phyloP scores from a whole-genome alignment of 805 yeast genomes.

The Pichia californica region DNA sequence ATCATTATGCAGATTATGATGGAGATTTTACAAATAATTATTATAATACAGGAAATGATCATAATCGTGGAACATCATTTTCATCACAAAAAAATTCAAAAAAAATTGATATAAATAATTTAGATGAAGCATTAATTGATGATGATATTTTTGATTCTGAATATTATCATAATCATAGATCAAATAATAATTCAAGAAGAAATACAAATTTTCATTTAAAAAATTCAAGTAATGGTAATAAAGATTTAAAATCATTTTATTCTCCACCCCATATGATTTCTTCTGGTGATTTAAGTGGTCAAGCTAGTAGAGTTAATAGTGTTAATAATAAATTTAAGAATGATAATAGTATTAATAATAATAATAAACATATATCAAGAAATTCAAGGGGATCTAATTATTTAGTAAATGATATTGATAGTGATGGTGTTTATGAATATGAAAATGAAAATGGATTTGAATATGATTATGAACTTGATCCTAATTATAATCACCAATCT shows the following conservation, averaged over 20 bases:
- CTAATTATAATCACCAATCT: not conserved
- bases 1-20: slow-evolving; percentile 5
- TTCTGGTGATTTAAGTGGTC: slow-evolving; percentile 3
- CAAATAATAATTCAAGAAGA: not conserved
- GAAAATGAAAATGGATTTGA: slow-evolving; percentile 16
- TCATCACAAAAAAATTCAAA: not conserved
- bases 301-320: slow-evolving; percentile 1
- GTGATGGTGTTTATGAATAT: slow-evolving; percentile 12
- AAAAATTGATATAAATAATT: slow-evolving; percentile 1
- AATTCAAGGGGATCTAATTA: not conserved
- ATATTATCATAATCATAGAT: not conserved
- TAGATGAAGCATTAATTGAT: slow-evolving; percentile 3
- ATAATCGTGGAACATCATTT: not conserved
- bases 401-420: slow-evolving; percentile 2
- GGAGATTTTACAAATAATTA: not conserved
- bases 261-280: slow-evolving; percentile 5
- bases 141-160: slow-evolving; percentile 4
- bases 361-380: not conserved
- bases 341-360: no score
- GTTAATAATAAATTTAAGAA: not conserved
- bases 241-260: not conserved
- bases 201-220: not conserved
- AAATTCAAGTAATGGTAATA: no score
- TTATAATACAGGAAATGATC: not conserved
- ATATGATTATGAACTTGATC: slow-evolving; percentile 13